phyloP scores from a whole-genome alignment of 192 early-diverging fungal species.

The Gaertneriomyces sp. region DNA sequence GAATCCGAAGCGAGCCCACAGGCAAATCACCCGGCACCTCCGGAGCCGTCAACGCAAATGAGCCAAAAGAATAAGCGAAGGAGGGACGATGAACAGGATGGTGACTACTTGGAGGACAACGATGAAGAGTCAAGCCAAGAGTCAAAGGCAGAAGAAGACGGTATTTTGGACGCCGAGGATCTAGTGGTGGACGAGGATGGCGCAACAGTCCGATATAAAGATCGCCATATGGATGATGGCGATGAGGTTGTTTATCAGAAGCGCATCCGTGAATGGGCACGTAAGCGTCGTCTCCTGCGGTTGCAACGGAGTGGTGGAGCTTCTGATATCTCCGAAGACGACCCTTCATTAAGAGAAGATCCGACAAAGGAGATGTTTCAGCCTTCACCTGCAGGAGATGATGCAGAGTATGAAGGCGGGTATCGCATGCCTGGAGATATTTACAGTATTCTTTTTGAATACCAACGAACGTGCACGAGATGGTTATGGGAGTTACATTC shows the following conservation, averaged over 20 bases:
- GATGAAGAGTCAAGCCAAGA: conserved; percentile 24
- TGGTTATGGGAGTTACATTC: conserved; percentile 90
- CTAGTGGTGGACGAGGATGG: neutral
- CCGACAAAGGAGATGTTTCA: conserved; percentile 48
- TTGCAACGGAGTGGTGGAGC: neutral
- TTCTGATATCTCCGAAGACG: conserved; percentile 21
- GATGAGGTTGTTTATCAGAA: conserved; percentile 56
- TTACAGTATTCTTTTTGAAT: conserved; percentile 75
- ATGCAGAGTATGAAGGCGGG: conserved; percentile 49
- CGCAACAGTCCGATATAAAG: conserved; percentile 6
- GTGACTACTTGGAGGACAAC: conserved; percentile 15
- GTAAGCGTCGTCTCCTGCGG: conserved; percentile 28
- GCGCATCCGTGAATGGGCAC: conserved; percentile 53
- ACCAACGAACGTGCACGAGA: conserved; percentile 78
- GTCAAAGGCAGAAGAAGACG: neutral
- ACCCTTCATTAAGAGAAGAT: conserved; percentile 22
- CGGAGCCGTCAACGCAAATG: neutral
- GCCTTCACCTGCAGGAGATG: conserved; percentile 49
- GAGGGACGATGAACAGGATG: conserved; percentile 22
- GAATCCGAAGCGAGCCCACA: neutral
- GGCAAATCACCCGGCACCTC: neutral
- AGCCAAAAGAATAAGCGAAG: neutral
- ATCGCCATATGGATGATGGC: conserved; percentile 61
- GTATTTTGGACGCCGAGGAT: neutral
- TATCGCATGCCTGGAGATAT: conserved; percentile 77